Evolutionary conservation across 495 filamentous ascomycete species (phyloP).

Genomic region (Hypoxylon lienhwacheense): DNA sequence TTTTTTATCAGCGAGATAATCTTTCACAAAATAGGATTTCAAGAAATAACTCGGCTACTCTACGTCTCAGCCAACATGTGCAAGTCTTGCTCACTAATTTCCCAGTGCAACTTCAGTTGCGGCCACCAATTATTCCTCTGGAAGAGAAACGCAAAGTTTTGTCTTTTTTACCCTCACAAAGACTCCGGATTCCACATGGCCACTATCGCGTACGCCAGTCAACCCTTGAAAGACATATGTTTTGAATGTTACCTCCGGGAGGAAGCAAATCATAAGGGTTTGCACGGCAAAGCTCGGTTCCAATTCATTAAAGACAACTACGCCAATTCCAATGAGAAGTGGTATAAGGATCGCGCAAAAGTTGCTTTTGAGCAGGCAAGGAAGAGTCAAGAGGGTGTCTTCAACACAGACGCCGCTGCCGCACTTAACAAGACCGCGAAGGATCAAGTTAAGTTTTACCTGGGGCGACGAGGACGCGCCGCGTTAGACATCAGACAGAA

Average conservation of each 20-base stretch:
- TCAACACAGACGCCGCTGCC: not conserved
- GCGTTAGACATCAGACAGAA: not conserved
- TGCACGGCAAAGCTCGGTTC: not conserved
- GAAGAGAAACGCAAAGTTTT: conserved; percentile 1
- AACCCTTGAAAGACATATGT: not conserved
- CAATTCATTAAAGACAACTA: not conserved
- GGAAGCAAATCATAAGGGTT: not conserved
- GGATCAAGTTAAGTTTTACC: conserved; percentile 8
- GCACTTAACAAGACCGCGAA: conserved; percentile 11
- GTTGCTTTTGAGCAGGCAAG: not conserved
- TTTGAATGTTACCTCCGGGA: not conserved
- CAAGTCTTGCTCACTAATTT: not conserved
- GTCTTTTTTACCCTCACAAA: conserved; percentile 20
- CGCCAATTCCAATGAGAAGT: not conserved
- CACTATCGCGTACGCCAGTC: not conserved
- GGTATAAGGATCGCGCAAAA: not conserved
- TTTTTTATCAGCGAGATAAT: no score
- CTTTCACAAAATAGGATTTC: no score
- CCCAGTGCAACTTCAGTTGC: conserved; percentile 9
- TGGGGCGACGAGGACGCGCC: not conserved
- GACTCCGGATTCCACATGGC: conserved; percentile 4
- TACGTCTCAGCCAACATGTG: conserved; percentile 4
- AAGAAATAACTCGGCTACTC: not conserved
- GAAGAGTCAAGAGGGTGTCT: not conserved
- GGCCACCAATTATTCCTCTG: conserved; percentile 10